A percentile compares a stretch with the other conserved stretches of the same genome.
phyloP scores from a whole-genome alignment of 345 rosid genomes.

The Draba incana region DNA sequence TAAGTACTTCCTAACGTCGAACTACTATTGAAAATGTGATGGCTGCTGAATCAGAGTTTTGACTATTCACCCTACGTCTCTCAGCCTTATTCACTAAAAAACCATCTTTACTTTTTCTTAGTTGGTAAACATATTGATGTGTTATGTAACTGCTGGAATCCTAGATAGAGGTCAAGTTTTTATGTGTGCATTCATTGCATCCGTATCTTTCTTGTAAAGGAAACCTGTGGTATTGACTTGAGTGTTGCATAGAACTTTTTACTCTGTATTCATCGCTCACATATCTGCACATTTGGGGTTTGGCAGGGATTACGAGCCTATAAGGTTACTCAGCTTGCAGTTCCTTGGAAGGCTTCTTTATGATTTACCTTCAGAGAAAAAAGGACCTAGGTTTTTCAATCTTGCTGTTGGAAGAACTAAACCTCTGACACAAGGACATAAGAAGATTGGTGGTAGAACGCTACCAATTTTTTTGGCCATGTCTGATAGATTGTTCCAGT shows the following conservation, averaged over 20 bases:
- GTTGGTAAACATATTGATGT: conserved; percentile 3
- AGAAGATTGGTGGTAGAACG: conserved; percentile 59
- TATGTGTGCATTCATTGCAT: conserved; percentile 22
- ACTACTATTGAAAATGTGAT: conserved; percentile 18
- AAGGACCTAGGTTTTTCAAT: conserved; percentile 76
- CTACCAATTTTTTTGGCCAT: conserved; percentile 74
- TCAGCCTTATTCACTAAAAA: conserved; percentile 6
- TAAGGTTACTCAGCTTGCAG: conserved; percentile 93
- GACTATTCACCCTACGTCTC: background rate
- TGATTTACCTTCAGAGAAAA: conserved; percentile 87
- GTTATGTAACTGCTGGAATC: conserved; percentile 15
- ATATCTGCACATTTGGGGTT: conserved; percentile 19
- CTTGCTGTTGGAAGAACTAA: conserved; percentile 77
- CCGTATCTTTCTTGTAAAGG: conserved; percentile 16
- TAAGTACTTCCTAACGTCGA: conserved; percentile 2
- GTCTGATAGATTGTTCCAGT: conserved; percentile 75
- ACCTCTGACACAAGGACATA: conserved; percentile 62
- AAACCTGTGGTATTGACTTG: conserved; percentile 16
- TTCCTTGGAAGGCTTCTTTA: conserved; percentile 88
- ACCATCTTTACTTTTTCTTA: background rate
- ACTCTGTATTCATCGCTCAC: conserved; percentile 21
- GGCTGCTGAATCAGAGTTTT: conserved; percentile 10
- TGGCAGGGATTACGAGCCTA: conserved; percentile 82
- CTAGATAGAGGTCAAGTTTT: conserved; percentile 19
- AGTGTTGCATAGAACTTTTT: conserved; percentile 10